Evolutionary conservation across 495 filamentous ascomycete genomes (phyloP), one percentile per base, ranked within the genome.

Genomic region (Penicillium silybi): DNA sequence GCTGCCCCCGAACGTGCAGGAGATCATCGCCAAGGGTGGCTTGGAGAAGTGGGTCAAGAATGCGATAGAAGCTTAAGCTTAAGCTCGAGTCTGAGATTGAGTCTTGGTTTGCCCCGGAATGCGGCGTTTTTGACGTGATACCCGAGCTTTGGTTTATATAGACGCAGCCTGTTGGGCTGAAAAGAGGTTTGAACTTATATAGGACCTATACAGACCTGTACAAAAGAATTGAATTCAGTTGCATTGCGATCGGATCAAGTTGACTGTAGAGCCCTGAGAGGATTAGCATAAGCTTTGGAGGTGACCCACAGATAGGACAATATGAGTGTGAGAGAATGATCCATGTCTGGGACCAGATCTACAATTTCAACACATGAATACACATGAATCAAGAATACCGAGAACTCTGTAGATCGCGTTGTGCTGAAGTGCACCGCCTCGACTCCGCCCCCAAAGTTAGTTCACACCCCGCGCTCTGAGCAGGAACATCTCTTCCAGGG

Each of bases 1-100:
- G 73, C 62, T 96, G 50, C 87, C 91, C 41, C 82, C 87, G 1
- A 96, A 91, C 64, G 88, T 97, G 50, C 92, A 97, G 65, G 89
- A 89, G 65, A 92, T 95, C 51, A 84, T 95, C 61, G 90, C 88
- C n/a, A 65, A 74, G 52, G 89, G 87, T 0, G 66, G 73, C 39
- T 61, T 96, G 61, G 89, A 90, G 74, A 81, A 83, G 47, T 96
- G 92, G 92, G 88, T 95, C 4, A 88, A 88, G 77, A 74, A 74
- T 25, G 47, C 53, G 10, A 50, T 56, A 13, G 47, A 46, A 29
- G 42, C 43, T 13, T 51, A 41, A 54, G 15, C 10, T 22, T 37
- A 23, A 40, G 6, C 4, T 7, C 16, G 26, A 10, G 16, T n/a
- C 18, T 45, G 11, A 32, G 29, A 32, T 32, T 32, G 37, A 39